Base-by-base conservation (phyloP, 345 rosid species). In the Toxicodendron radicans region DNA sequence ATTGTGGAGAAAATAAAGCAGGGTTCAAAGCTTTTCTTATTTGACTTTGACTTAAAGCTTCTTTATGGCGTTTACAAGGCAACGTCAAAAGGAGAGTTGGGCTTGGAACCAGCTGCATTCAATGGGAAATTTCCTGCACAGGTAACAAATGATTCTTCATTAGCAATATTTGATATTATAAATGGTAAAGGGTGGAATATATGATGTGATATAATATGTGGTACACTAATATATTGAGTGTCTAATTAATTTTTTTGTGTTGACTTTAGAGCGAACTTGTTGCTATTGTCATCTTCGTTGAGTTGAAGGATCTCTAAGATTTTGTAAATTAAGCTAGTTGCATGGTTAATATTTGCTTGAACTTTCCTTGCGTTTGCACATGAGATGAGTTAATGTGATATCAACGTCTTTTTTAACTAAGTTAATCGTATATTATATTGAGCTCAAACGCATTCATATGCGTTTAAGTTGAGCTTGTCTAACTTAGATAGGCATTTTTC, bases 21-120 rank as follows among this genome's bases (percentile, higher is more conserved):
- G 0, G 80, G 85, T 35, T 58, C 63, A 16, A 79, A 73, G 30
- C 76, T 79, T 12, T 82, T 82, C 73, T 67, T 82, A 52, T 82
- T 11, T 71, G 83, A 82, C 58, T 82, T 79, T 73, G 78, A 67
- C n/a, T 35, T 73, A 67, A 82, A 82, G 73, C 78, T 70, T 66
- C 82, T 82, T 51, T 79, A 79, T 62, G 83, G 83, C 3, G 61
- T 79, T 41, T 79, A 79, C 33, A 66, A 71, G 65, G 85, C 85
- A 12, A 48, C 74, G 4, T 73, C 85, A 7, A n/a, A 30, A 30
- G 85, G 85, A 70, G 73, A 62, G 58, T 71, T 82, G 80, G 73
- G 69, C 56, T 33, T 79, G 67, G 82, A 79, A 53, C 85, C 82
- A 20, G 38, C 58, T 48, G 85, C 83, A 45, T 82, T 82, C 49